Percentiles rank a stretch among this genome's conserved stretches.
Conservation (phyloP, 1,139 yeast species). For the Suhomyces yuchorum region DNA sequence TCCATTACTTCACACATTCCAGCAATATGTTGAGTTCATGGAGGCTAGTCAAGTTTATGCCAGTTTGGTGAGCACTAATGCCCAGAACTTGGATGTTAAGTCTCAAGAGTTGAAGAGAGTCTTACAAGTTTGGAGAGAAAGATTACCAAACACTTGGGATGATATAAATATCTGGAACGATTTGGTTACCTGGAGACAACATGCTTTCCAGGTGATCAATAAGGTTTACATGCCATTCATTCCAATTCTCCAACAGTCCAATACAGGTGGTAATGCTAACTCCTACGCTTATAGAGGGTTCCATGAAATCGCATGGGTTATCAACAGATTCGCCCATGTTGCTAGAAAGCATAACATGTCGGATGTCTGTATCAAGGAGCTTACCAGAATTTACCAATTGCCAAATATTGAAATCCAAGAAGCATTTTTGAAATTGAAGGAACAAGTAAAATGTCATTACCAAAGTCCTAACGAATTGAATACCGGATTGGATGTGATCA, state of each 20-base stretch:
- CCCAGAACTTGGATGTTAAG: slow-evolving; percentile 86
- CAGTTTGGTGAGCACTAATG: slow-evolving; percentile 84
- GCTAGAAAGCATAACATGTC: slow-evolving; percentile 97
- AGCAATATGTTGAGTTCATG: slow-evolving; percentile 95
- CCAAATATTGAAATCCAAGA: slow-evolving; percentile 99
- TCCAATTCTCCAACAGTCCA: slow-evolving; percentile 79
- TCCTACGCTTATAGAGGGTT: slow-evolving; percentile 96
- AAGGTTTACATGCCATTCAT: slow-evolving; percentile 91
- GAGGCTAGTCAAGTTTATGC: slow-evolving; percentile 96
- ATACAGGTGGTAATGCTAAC: slow-evolving; percentile 71
- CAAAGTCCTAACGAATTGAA: slow-evolving; percentile 84
- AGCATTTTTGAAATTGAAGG: slow-evolving; percentile 91
- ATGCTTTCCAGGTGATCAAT: slow-evolving; percentile 96
- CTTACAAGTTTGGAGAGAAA: slow-evolving; percentile 95
- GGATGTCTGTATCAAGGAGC: slow-evolving; percentile 90
- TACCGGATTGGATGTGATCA: slow-evolving; percentile 94
- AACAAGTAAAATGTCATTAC: slow-evolving; percentile 97
- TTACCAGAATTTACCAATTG: slow-evolving; percentile 89
- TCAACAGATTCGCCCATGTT: slow-evolving; percentile 96
- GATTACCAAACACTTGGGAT: slow-evolving; percentile 96
- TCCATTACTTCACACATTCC: slow-evolving; percentile 90
- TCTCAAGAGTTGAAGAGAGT: slow-evolving; percentile 94
- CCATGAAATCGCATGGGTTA: slow-evolving; percentile 99
- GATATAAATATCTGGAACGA: slow-evolving; percentile 98
- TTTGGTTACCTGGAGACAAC: slow-evolving; percentile 97